phyloP scores from a whole-genome alignment of 2,329 filamentous ascomycete species.

The Trichoderma pleuroti region DNA sequence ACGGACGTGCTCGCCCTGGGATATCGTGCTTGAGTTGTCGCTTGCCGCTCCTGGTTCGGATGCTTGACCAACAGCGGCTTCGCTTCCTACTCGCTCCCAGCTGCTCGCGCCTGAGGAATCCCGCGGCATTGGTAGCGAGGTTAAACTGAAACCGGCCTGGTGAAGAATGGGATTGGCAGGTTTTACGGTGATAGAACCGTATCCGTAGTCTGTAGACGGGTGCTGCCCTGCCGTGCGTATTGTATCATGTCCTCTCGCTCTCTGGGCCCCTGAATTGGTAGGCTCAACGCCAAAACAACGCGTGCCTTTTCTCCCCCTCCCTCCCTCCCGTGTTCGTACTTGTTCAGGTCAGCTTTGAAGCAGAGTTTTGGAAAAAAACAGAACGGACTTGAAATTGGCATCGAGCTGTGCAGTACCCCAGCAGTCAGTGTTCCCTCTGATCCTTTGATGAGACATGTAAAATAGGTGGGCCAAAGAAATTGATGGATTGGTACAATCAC shows the following conservation, averaged over 20 bases:
- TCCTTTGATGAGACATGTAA: not conserved
- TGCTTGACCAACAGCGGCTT: not conserved
- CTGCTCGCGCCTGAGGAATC: not conserved
- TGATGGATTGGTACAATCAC: not conserved
- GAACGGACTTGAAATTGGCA: not conserved
- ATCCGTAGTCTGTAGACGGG: not conserved
- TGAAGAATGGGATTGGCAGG: not conserved
- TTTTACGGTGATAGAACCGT: not conserved
- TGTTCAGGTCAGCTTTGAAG: not conserved
- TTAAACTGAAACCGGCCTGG: not conserved
- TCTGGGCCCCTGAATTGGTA: not conserved
- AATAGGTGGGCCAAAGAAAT: not conserved
- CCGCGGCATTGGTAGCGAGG: slow-evolving; percentile 7
- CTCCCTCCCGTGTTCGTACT: not conserved
- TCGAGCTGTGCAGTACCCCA: not conserved
- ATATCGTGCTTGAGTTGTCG: not conserved
- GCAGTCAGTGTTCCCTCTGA: not conserved
- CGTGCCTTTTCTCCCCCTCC: not conserved
- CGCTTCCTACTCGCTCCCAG: slow-evolving; percentile 10
- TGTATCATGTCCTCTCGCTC: not conserved
- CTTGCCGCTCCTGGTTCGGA: not conserved
- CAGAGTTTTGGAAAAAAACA: not conserved
- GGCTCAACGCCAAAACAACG: not conserved
- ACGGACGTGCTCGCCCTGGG: not conserved
- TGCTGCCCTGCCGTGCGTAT: not conserved